These are phyloP conservation scores for Psilocybe tampanensis DNA, from an alignment of 768 basidiomycete genomes.

Conservation along the genomic window DNA sequence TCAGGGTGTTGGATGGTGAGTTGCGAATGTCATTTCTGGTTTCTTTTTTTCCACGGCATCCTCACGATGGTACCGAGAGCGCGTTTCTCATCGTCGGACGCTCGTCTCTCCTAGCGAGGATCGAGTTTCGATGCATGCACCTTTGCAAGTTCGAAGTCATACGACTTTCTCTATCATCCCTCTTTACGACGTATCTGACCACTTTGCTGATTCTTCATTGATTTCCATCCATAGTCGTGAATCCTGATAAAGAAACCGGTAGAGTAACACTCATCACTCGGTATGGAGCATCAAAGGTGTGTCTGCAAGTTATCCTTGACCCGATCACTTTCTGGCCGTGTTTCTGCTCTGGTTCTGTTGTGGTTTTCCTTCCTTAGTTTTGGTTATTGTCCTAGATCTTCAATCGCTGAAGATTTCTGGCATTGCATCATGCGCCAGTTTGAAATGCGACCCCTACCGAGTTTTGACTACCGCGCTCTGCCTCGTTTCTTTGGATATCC, in stretches of 20 bases:
- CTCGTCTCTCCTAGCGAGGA: background rate
- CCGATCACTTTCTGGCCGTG: background rate
- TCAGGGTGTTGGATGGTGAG: slow-evolving; percentile 75
- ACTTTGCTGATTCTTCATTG: slow-evolving; percentile 10
- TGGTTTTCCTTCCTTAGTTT: background rate
- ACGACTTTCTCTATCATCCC: background rate
- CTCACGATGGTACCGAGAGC: background rate
- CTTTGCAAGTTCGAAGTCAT: background rate
- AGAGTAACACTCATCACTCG: slow-evolving; percentile 90
- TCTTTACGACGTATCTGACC: background rate
- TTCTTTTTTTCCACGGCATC: background rate
- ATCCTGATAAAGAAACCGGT: slow-evolving; percentile 81
- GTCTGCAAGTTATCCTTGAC: slow-evolving; percentile 17
- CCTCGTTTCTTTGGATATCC: background rate
- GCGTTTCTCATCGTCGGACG: background rate
- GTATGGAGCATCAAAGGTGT: slow-evolving; percentile 87
- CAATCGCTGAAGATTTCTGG: background rate
- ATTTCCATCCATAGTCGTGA: slow-evolving; percentile 70
- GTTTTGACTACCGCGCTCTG: background rate
- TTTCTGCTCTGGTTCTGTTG: background rate
- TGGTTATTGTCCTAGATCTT: background rate
- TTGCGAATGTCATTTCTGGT: slow-evolving; percentile 11
- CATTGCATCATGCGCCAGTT: background rate
- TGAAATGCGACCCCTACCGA: background rate
- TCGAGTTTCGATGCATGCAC: too few species aligned